These are phyloP conservation scores for Ambrosiella beaveri DNA, from an alignment of 2,329 filamentous ascomycete species.

Conservation along the genomic window DNA sequence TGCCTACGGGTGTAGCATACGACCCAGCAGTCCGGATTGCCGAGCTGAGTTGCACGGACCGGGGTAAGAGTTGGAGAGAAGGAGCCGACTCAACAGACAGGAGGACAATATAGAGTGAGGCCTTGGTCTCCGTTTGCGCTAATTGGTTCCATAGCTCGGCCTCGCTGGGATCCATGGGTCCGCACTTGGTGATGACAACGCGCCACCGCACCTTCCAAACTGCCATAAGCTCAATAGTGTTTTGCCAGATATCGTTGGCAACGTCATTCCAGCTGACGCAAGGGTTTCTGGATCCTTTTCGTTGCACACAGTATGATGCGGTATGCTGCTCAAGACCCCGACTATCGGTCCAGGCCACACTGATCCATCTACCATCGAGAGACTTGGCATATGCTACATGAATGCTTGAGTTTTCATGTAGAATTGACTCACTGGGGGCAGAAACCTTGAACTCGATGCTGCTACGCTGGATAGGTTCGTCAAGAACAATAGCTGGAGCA, in stretches of 20 bases:
- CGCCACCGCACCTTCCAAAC: conserved; percentile 59
- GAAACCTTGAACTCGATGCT: conserved; percentile 59
- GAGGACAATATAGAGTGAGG: conserved; percentile 37
- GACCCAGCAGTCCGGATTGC: conserved; percentile 18
- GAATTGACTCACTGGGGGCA: conserved; percentile 51
- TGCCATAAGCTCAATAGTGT: conserved; percentile 55
- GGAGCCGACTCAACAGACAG: conserved; percentile 49
- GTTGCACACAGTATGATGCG: conserved; percentile 53
- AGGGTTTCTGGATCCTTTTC: conserved; percentile 32
- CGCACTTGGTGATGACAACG: conserved; percentile 55
- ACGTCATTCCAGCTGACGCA: conserved; percentile 42
- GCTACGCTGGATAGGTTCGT: conserved; percentile 48
- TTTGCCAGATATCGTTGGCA: conserved; percentile 62
- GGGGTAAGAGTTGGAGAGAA: conserved; percentile 43
- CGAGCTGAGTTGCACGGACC: conserved; percentile 27
- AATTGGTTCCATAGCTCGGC: conserved; percentile 40
- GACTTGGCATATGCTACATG: conserved; percentile 67
- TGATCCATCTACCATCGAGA: conserved; percentile 60
- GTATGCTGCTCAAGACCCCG: conserved; percentile 56
- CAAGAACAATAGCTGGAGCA: conserved; percentile 55
- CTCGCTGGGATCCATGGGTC: conserved; percentile 50
- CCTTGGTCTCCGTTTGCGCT: conserved; percentile 33
- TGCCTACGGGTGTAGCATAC: conserved; percentile 49
- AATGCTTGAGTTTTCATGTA: conserved; percentile 64
- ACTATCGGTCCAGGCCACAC: conserved; percentile 66